phyloP scores from a whole-genome alignment of 192 early-diverging fungal species.

The Linnemannia elongata region DNA sequence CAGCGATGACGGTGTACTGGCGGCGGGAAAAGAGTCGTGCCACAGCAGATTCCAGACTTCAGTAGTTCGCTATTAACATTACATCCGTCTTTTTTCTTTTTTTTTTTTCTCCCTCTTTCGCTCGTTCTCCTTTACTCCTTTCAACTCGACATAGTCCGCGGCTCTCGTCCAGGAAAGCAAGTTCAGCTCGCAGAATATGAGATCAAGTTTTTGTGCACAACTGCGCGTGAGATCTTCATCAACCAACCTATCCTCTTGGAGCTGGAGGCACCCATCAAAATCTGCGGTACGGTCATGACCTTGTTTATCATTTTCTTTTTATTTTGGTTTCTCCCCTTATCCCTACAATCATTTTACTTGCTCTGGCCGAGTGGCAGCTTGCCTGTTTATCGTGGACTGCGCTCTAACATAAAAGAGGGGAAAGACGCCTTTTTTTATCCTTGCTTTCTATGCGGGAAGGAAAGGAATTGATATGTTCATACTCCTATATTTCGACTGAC shows the following conservation, averaged over 20 bases:
- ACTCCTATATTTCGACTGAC: background rate
- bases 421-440: background rate
- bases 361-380: background rate
- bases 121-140: background rate
- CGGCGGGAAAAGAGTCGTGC: background rate
- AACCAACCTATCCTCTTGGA: constrained; percentile 93
- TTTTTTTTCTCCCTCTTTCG: background rate
- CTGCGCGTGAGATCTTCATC: constrained; percentile 95
- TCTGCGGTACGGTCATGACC: constrained; percentile 79
- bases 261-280: constrained; percentile 95
- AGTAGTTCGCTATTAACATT: background rate
- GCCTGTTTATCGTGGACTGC: background rate
- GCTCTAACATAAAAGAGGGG: too few species aligned
- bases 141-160: constrained; percentile 77
- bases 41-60: background rate
- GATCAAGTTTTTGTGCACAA: constrained; percentile 94
- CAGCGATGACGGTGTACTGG: background rate
- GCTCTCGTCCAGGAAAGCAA: constrained; percentile 95
- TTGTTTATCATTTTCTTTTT: constrained; percentile 44
- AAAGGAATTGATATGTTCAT: constrained; percentile 4
- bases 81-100: background rate
- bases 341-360: background rate
- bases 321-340: background rate
- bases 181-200: constrained; percentile 96
- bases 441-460: background rate